phyloP scores from a whole-genome alignment of 495 filamentous ascomycete genomes.

The Aspergillus homomorphus region DNA sequence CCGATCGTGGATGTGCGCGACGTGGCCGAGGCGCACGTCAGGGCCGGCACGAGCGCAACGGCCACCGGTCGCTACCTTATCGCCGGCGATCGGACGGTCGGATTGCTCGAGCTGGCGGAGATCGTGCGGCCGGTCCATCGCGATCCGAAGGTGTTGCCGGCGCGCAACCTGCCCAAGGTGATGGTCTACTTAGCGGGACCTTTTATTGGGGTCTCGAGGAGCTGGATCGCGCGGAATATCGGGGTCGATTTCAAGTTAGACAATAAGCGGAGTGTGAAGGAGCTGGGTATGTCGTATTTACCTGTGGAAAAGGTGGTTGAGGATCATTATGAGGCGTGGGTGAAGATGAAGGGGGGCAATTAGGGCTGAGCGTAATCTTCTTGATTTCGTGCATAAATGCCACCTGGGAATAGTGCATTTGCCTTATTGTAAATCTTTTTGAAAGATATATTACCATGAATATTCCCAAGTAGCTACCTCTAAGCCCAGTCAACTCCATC shows the following conservation, averaged over 20 bases:
- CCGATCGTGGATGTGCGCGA: neutral
- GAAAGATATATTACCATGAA: no score
- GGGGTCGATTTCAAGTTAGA: neutral
- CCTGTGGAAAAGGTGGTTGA: neutral
- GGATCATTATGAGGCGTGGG: slow-evolving; percentile 3
- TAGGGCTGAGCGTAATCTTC: no score
- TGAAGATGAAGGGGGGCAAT: neutral
- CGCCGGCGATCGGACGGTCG: neutral
- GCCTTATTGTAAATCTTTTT: no score
- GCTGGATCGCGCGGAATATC: neutral
- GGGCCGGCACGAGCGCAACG: neutral
- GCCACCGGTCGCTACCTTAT: neutral
- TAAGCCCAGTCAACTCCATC: no score
- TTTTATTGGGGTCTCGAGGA: slow-evolving; percentile 1
- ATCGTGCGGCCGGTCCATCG: neutral
- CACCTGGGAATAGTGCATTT: no score
- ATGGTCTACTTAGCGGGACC: neutral
- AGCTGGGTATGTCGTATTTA: neutral
- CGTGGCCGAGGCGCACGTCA: neutral
- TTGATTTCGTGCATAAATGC: neutral
- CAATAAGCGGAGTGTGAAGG: neutral
- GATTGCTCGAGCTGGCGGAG: neutral
- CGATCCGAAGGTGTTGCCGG: neutral
- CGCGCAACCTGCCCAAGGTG: neutral
- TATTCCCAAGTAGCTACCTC: neutral